These are phyloP conservation scores for Pichia exigua DNA, from an alignment of 805 yeast species.

Conservation along the genomic window DNA sequence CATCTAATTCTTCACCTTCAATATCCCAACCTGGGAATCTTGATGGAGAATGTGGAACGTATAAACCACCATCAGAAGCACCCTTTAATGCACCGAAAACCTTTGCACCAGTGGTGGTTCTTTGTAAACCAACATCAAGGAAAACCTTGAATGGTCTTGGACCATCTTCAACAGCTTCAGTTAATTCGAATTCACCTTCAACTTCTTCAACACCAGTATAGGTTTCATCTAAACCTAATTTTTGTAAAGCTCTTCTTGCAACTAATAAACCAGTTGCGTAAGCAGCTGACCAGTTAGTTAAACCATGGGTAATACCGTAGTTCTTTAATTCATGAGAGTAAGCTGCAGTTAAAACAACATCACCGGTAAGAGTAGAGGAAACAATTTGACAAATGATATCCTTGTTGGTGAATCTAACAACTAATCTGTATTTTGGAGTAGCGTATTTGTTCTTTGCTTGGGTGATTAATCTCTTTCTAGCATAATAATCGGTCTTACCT, in stretches of 20 bases:
- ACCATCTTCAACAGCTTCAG: conserved; percentile 98
- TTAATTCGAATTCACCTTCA: conserved; percentile 97
- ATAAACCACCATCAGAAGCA: conserved; percentile 99
- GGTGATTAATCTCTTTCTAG: conserved; percentile 98
- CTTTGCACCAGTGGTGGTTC: conserved; percentile 99
- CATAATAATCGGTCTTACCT: conserved; percentile 99
- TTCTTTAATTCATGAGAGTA: conserved; percentile 98
- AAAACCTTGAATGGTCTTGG: conserved; percentile 99
- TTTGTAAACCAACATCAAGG: conserved; percentile 98
- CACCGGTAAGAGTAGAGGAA: conserved; percentile 96
- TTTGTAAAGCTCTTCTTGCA: conserved; percentile 98
- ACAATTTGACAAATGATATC: conserved; percentile 97
- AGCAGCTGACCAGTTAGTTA: conserved; percentile 99
- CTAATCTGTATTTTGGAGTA: conserved; percentile 99
- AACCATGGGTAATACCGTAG: conserved; percentile 97
- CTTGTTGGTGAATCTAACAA: conserved; percentile 99
- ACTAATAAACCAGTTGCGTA: conserved; percentile 97
- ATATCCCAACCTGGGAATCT: conserved; percentile 99
- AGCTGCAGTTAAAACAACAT: conserved; percentile 92
- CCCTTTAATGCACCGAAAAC: conserved; percentile 99
- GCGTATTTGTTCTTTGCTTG: conserved; percentile 99
- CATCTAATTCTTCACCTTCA: conserved; percentile 96
- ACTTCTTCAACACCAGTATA: conserved; percentile 98
- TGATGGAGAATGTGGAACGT: conserved; percentile 98
- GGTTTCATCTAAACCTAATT: conserved; percentile 97